Evolutionary conservation across 1,139 yeast genomes (phyloP).

Genomic region (Hansenula anomala): DNA sequence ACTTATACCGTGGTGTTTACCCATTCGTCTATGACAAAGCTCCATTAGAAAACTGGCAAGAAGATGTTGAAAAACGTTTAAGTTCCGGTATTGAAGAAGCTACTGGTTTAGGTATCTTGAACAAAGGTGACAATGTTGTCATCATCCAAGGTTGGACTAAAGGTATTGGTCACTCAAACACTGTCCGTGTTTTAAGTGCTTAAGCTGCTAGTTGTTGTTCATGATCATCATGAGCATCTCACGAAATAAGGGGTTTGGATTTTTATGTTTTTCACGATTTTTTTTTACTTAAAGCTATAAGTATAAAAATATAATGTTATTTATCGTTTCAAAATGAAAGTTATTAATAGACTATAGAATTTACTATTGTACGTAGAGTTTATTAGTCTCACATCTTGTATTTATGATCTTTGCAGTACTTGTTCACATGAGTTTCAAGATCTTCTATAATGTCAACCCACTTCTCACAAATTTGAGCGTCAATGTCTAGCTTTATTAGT

Average conservation of each 20-base stretch:
- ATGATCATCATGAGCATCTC: too few relatives aligned
- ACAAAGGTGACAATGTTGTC: slow-evolving; percentile 85
- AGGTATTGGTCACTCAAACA: slow-evolving; percentile 98
- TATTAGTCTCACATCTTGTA: too few relatives aligned
- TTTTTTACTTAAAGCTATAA: neutral
- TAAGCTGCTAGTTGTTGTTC: too few relatives aligned
- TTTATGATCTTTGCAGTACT: neutral
- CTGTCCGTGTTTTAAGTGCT: slow-evolving; percentile 67
- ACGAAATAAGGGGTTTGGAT: too few relatives aligned
- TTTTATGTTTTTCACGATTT: neutral
- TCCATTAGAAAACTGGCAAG: slow-evolving; percentile 83
- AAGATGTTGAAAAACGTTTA: slow-evolving; percentile 93
- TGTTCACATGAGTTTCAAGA: neutral
- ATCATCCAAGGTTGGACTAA: slow-evolving; percentile 99
- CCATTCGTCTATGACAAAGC: slow-evolving; percentile 81
- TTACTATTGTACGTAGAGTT: too few relatives aligned
- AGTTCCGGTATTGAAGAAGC: slow-evolving; percentile 94
- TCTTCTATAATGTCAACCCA: slow-evolving; percentile 1
- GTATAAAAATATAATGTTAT: neutral
- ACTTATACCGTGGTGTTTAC: slow-evolving; percentile 97
- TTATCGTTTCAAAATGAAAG: neutral
- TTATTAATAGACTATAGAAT: too few relatives aligned
- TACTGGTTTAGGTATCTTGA: slow-evolving; percentile 77
- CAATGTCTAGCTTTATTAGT: neutral
- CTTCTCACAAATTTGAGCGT: slow-evolving; percentile 1